Conservation (phyloP, 2,329 filamentous ascomycete species). For the Fusarium sp. region DNA sequence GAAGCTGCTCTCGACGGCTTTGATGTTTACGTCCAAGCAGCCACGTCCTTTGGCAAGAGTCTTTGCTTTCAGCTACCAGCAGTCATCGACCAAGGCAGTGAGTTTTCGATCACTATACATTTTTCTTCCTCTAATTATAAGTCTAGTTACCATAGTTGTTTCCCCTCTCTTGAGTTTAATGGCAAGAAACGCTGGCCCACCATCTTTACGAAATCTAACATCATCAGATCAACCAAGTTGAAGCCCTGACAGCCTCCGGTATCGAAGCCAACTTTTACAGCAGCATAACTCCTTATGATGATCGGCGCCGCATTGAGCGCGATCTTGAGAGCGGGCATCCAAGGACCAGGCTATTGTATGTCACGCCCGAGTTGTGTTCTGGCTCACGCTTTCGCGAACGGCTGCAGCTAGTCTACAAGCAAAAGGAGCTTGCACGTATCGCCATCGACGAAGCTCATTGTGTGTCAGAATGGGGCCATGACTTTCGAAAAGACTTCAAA, state of each 20-base stretch:
- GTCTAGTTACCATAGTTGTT: constrained; percentile 84
- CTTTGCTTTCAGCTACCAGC: constrained; percentile 93
- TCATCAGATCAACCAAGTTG: constrained; percentile 86
- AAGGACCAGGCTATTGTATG: constrained; percentile 83
- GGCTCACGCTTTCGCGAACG: constrained; percentile 80
- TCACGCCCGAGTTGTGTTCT: constrained; percentile 90
- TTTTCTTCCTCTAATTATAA: constrained; percentile 28
- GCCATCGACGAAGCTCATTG: constrained; percentile 96
- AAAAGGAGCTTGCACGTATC: constrained; percentile 86
- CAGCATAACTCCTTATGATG: constrained; percentile 75
- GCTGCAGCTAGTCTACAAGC: constrained; percentile 77
- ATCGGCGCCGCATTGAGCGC: constrained; percentile 75
- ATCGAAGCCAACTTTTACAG: constrained; percentile 89
- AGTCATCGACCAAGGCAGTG: constrained; percentile 86
- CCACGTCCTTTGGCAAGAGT: constrained; percentile 91
- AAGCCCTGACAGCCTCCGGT: constrained; percentile 76
- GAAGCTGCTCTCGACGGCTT: constrained; percentile 80
- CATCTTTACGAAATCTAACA: constrained; percentile 14
- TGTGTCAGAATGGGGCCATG: constrained; percentile 98
- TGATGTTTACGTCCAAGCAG: constrained; percentile 94
- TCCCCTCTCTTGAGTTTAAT: constrained; percentile 91
- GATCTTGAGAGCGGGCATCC: constrained; percentile 92
- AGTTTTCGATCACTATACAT: constrained; percentile 48
- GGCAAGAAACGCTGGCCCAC: constrained; percentile 58
- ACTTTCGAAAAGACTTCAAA: constrained; percentile 94